Evolutionary conservation across 169 alveolate species (phyloP).

Genomic region (Perkinsus chesapeaki): DNA sequence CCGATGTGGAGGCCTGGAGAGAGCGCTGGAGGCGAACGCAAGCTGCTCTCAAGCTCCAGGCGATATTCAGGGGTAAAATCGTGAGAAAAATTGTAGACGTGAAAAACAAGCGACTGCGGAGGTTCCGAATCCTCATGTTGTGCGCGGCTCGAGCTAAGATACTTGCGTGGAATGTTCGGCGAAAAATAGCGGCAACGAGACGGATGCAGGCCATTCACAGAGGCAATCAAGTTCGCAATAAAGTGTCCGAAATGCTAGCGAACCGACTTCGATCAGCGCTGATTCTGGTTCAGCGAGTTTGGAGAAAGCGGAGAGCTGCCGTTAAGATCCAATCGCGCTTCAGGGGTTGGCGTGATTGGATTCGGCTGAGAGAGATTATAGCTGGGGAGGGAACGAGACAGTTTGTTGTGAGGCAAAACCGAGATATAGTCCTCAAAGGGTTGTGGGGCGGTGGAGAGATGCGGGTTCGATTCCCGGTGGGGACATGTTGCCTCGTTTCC

Average conservation of each 20-base stretch:
- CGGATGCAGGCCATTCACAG: not conserved
- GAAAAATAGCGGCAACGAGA: not conserved
- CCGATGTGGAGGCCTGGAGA: not conserved
- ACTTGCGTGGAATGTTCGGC: not conserved
- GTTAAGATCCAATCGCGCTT: not conserved
- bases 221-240: not conserved
- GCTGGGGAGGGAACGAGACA: not conserved
- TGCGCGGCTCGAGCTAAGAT: not conserved
- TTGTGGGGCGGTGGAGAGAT: not conserved
- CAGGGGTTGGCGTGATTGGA: not conserved
- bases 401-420: not conserved
- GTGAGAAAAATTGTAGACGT: not conserved
- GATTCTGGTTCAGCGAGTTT: not conserved
- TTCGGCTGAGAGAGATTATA: not conserved
- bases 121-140: not conserved
- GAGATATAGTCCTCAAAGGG: not conserved
- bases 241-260: not conserved
- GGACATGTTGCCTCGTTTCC: not conserved
- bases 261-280: not conserved
- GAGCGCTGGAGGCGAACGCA: not conserved
- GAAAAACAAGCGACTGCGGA: not conserved
- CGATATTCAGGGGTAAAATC: not conserved
- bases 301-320: not conserved
- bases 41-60: not conserved
- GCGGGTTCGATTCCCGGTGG: slow-evolving; percentile 5